A percentile compares a stretch with the other conserved stretches of the same genome.
Conservation (phyloP, 1,139 yeast genomes). For the Pichia sp. region DNA sequence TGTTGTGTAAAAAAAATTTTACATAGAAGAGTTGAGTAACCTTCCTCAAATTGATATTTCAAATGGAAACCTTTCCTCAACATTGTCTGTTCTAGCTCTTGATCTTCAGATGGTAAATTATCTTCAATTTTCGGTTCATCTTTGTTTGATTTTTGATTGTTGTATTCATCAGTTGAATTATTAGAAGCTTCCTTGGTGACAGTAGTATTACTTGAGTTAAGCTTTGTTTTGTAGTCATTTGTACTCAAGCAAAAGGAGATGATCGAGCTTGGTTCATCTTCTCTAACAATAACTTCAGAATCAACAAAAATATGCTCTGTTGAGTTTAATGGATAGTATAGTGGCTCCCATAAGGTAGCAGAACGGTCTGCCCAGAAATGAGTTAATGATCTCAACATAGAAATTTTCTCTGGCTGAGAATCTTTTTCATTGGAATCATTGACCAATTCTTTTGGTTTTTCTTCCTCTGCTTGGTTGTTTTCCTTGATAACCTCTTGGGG, state of each 20-base stretch:
- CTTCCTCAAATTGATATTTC: slow-evolving; percentile 86
- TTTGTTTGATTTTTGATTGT: neutral
- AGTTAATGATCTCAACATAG: slow-evolving; percentile 75
- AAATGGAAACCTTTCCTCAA: slow-evolving; percentile 81
- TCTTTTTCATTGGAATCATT: slow-evolving; percentile 4
- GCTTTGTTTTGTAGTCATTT: slow-evolving; percentile 53
- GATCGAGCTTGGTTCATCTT: slow-evolving; percentile 93
- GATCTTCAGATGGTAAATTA: neutral
- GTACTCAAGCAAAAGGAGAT: slow-evolving; percentile 90
- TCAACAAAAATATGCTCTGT: slow-evolving; percentile 92
- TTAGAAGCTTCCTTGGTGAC: neutral
- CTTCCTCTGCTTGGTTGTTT: slow-evolving; percentile 2
- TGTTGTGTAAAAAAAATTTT: slow-evolving; percentile 94
- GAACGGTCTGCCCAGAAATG: slow-evolving; percentile 98
- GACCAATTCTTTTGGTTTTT: neutral
- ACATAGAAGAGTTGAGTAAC: slow-evolving; percentile 75
- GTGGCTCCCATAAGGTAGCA: slow-evolving; percentile 90
- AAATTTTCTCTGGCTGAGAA: slow-evolving; percentile 50
- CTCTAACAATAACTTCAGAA: slow-evolving; percentile 88
- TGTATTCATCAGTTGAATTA: neutral
- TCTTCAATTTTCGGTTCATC: neutral
- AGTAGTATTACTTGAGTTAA: slow-evolving; percentile 12
- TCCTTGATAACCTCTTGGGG: slow-evolving; percentile 1
- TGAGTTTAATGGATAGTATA: slow-evolving; percentile 71
- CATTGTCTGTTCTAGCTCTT: slow-evolving; percentile 56